Evolutionary conservation across 2,329 filamentous ascomycete genomes (phyloP).

Genomic region (Fusarium paranaense): DNA sequence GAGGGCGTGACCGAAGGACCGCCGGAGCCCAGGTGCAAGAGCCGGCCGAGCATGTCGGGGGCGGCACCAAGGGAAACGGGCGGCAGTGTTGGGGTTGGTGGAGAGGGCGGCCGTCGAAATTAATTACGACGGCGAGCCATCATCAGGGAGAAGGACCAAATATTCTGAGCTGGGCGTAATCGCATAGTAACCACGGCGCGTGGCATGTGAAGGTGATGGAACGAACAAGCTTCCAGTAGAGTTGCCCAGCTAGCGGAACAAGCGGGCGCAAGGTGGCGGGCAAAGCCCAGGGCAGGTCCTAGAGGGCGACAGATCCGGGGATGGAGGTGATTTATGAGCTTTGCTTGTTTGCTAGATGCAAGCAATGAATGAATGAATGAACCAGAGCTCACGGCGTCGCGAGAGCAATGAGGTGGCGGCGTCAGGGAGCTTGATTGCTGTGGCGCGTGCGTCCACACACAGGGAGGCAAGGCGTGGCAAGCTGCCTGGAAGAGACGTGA

Average conservation of each 20-base stretch:
- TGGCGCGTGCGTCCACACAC: conserved; percentile 30
- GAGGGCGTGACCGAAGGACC: conserved; percentile 50
- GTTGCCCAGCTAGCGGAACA: conserved; percentile 14
- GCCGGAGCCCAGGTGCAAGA: conserved; percentile 69
- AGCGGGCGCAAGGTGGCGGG: conserved; percentile 15
- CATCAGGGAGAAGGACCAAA: conserved; percentile 31
- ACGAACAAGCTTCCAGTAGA: conserved; percentile 19
- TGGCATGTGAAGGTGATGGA: conserved; percentile 42
- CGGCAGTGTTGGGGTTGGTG: conserved; percentile 21
- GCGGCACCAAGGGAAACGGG: conserved; percentile 32
- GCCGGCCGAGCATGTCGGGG: conserved; percentile 69
- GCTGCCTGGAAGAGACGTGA: conserved; percentile 14
- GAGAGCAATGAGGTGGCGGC: conserved; percentile 23
- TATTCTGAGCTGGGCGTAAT: conserved; percentile 40
- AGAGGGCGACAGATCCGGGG: conserved; percentile 10
- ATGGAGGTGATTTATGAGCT: neutral
- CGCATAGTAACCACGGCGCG: conserved; percentile 45
- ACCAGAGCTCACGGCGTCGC: conserved; percentile 11
- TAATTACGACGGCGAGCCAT: conserved; percentile 45
- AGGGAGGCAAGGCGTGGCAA: conserved; percentile 15
- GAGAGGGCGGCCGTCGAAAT: conserved; percentile 34
- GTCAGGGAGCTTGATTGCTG: conserved; percentile 30
- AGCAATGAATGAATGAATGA: neutral
- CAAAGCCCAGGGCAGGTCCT: neutral
- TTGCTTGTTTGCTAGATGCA: conserved; percentile 16